phyloP scores from a whole-genome alignment of 1,139 yeast genomes.

The Protomyces macrosporus region DNA sequence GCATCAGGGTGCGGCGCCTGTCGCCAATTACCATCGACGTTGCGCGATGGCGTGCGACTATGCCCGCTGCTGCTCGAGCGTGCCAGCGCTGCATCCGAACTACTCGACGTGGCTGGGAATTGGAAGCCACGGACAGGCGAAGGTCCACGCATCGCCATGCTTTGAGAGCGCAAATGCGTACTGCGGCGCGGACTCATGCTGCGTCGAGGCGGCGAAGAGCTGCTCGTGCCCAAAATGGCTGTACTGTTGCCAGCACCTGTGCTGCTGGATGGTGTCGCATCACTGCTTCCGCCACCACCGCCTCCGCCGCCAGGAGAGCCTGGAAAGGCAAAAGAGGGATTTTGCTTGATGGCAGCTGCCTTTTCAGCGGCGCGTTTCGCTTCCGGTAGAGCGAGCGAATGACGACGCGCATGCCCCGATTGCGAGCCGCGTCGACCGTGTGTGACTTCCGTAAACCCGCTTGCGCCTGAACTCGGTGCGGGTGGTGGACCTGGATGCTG shows the following conservation, averaged over 20 bases:
- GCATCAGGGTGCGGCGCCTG: conserved; percentile 30
- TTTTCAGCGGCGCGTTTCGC: conserved; percentile 97
- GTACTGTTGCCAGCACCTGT: not conserved
- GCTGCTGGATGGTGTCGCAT: conserved; percentile 11
- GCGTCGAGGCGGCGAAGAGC: conserved; percentile 23
- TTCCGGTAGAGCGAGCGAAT: conserved; percentile 83
- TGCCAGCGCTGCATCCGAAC: conserved; percentile 38
- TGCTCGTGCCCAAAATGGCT: conserved; percentile 2
- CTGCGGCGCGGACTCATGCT: conserved; percentile 21
- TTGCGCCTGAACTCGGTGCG: conserved; percentile 25
- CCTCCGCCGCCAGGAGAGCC: conserved; percentile 12
- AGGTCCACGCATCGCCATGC: conserved; percentile 36
- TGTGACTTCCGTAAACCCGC: conserved; percentile 25
- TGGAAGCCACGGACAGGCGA: conserved; percentile 30
- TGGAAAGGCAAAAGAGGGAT: conserved; percentile 30
- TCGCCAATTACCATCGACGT: conserved; percentile 47
- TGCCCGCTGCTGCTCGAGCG: conserved; percentile 41
- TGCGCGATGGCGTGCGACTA: conserved; percentile 54
- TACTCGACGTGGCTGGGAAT: conserved; percentile 42
- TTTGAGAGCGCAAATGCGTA: conserved; percentile 32
- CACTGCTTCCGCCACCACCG: not conserved
- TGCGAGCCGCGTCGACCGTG: conserved; percentile 40
- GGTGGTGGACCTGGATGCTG: conserved; percentile 14
- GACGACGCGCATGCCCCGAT: conserved; percentile 80
- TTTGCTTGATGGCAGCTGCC: conserved; percentile 56